These are phyloP conservation scores for Boletellus ananiceps DNA, from an alignment of 768 basidiomycete species.

Conservation along the genomic window DNA sequence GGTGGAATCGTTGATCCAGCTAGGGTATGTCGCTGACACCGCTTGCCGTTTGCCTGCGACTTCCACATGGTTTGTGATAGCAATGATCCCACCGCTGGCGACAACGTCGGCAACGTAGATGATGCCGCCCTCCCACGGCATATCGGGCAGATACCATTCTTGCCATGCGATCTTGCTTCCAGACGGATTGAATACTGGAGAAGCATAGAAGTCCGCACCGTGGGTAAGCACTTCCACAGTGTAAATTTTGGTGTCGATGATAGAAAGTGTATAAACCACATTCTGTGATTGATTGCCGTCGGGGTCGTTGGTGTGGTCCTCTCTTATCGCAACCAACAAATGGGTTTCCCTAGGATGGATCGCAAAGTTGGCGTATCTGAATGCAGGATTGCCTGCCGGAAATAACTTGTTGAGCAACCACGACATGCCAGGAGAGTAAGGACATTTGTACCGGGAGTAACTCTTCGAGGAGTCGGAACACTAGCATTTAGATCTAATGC, in stretches of 20 bases:
- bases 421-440: neutral
- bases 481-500: slow-evolving; percentile 25
- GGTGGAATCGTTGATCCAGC: slow-evolving; percentile 40
- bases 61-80: slow-evolving; percentile 30
- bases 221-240: slow-evolving; percentile 38
- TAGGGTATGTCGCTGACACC: slow-evolving; percentile 34
- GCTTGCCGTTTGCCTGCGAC: slow-evolving; percentile 47
- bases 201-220: slow-evolving; percentile 65
- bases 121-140: slow-evolving; percentile 63
- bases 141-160: slow-evolving; percentile 60
- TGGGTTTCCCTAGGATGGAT: slow-evolving; percentile 48
- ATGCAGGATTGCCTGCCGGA: slow-evolving; percentile 11
- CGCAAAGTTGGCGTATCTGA: slow-evolving; percentile 43
- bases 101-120: slow-evolving; percentile 46
- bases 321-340: slow-evolving; percentile 54
- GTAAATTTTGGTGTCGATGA: slow-evolving; percentile 44
- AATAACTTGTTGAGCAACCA: neutral
- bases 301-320: slow-evolving; percentile 53
- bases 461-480: slow-evolving; percentile 21
- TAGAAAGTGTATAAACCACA: slow-evolving; percentile 44
- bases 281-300: slow-evolving; percentile 31
- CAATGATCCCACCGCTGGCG: slow-evolving; percentile 8
- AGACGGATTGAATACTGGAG: slow-evolving; percentile 51
- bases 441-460: slow-evolving; percentile 51
- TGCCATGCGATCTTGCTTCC: slow-evolving; percentile 55